phyloP scores from a whole-genome alignment of 2,329 filamentous ascomycete genomes.

The Allantophomopsis lycopodina region DNA sequence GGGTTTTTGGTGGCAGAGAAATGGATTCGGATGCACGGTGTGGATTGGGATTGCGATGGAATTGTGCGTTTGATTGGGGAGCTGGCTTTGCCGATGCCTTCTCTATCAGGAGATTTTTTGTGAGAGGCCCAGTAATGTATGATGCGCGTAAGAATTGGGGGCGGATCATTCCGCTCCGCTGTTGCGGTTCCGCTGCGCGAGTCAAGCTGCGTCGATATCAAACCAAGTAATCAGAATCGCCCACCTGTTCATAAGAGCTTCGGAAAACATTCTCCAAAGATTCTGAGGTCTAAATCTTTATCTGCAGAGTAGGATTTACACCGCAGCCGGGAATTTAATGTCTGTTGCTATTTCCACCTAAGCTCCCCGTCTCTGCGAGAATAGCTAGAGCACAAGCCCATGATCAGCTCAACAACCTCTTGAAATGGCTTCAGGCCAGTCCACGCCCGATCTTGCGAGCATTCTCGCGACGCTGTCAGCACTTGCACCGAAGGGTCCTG shows the following conservation, averaged over 20 bases:
- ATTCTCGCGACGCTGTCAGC: constrained; percentile 16
- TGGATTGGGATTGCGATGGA: too few species aligned
- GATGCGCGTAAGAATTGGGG: constrained; percentile 7
- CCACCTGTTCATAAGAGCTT: too few species aligned
- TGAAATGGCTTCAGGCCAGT: constrained; percentile 10
- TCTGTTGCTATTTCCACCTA: too few species aligned
- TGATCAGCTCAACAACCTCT: too few species aligned
- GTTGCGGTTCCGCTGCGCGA: constrained; percentile 1
- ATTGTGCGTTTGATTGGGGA: constrained; percentile 1
- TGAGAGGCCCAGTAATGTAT: constrained; percentile 5
- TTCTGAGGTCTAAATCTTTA: too few species aligned
- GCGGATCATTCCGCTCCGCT: neutral
- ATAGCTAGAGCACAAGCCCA: too few species aligned
- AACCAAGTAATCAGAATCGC: neutral
- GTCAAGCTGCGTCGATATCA: neutral
- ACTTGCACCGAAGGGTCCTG: constrained; percentile 6
- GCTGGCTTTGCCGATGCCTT: constrained; percentile 8
- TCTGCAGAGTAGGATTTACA: too few species aligned
- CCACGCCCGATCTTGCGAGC: constrained; percentile 17
- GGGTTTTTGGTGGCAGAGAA: too few species aligned
- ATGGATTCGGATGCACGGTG: too few species aligned
- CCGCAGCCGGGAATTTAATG: too few species aligned
- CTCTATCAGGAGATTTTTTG: constrained; percentile 11
- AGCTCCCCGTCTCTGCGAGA: too few species aligned
- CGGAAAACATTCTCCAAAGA: too few species aligned